phyloP scores from a whole-genome alignment of 1,284 basidiomycete species.

The Marasmius sp. region DNA sequence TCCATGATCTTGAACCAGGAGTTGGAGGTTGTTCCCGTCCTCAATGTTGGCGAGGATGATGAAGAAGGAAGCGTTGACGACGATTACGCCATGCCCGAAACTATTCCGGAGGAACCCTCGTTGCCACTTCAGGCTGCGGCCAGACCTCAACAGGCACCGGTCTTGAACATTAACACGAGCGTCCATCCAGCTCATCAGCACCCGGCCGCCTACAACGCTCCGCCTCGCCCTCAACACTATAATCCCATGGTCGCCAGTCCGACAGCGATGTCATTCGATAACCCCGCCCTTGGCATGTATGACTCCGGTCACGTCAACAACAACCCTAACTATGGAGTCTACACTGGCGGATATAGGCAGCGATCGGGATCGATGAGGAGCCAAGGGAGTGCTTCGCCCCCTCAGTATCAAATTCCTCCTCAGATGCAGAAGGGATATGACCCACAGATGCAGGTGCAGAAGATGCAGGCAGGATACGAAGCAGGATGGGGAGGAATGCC shows the following conservation, averaged over 20 bases:
- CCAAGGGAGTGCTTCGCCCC: background rate
- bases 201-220: background rate
- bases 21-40: constrained; percentile 56
- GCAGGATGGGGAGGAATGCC: background rate
- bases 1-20: constrained; percentile 67
- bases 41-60: background rate
- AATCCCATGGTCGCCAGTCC: background rate
- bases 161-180: background rate
- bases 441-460: background rate
- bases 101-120: background rate
- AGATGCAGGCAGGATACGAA: background rate
- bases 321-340: background rate
- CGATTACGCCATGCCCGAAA: background rate
- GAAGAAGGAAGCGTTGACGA: background rate
- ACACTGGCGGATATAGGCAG: background rate
- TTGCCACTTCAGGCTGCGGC: background rate
- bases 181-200: background rate
- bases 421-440: background rate
- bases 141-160: background rate
- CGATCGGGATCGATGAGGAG: background rate
- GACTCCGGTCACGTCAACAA: background rate
- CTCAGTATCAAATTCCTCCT: background rate
- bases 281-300: background rate
- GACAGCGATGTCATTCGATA: background rate
- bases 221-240: background rate